Evolutionary conservation across 805 yeast species (phyloP).

Genomic region (Wickerhamiella allomyrinae): DNA sequence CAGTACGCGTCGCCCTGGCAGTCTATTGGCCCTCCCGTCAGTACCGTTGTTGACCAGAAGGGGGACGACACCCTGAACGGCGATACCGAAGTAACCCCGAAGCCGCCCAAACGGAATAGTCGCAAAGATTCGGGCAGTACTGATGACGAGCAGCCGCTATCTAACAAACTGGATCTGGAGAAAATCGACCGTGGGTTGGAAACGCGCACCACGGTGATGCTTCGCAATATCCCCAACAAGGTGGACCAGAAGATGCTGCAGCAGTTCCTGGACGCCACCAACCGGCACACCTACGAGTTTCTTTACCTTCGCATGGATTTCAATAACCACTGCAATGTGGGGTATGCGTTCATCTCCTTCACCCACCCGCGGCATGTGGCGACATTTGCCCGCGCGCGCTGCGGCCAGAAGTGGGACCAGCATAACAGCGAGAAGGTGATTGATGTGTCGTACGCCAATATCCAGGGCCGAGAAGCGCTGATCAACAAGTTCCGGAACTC

Average conservation of each 20-base stretch:
- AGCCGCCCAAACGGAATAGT: not conserved
- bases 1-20: too few species aligned
- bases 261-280: constrained; percentile 33
- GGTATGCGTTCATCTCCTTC: constrained; percentile 41
- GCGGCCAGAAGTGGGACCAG: constrained; percentile 35
- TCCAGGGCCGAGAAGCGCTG: constrained; percentile 34
- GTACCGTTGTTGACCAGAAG: not conserved
- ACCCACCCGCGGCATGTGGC: constrained; percentile 31
- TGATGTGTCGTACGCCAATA: constrained; percentile 37
- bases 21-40: not conserved
- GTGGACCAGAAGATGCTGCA: constrained; percentile 33
- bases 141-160: constrained; percentile 21
- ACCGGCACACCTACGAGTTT: constrained; percentile 27
- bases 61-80: too few species aligned
- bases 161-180: constrained; percentile 29
- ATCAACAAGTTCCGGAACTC: constrained; percentile 37
- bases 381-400: constrained; percentile 31
- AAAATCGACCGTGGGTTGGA: constrained; percentile 31
- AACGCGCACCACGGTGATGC: constrained; percentile 36
- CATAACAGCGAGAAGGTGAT: constrained; percentile 38
- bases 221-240: constrained; percentile 41
- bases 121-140: constrained; percentile 2
- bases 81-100: not conserved
- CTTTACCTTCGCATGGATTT: constrained; percentile 39
- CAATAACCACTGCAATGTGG: constrained; percentile 39